phyloP scores from a whole-genome alignment of 768 basidiomycete genomes.

The Fibroporia radiculosa region DNA sequence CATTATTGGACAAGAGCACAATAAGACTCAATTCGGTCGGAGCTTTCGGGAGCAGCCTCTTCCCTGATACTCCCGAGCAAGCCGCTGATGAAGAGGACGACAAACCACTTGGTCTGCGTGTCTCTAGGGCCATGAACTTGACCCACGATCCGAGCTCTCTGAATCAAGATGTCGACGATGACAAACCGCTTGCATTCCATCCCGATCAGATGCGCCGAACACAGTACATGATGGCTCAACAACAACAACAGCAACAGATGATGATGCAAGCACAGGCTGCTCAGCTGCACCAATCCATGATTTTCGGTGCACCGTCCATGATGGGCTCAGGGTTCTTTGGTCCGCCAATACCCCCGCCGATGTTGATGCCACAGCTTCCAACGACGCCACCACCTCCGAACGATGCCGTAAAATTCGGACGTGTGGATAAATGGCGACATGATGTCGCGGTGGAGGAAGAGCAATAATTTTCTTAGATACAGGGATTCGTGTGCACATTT shows the following conservation, averaged over 20 bases:
- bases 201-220: slow-evolving; percentile 76
- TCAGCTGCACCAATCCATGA: slow-evolving; percentile 59
- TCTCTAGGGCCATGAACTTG: slow-evolving; percentile 50
- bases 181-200: slow-evolving; percentile 63
- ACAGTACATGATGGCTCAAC: slow-evolving; percentile 43
- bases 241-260: slow-evolving; percentile 51
- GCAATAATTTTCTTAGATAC: slow-evolving; percentile 14
- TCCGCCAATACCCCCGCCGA: slow-evolving; percentile 38
- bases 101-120: slow-evolving; percentile 61
- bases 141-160: slow-evolving; percentile 37
- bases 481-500: too few relatives aligned
- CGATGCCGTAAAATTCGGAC: slow-evolving; percentile 59
- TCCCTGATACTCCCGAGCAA: slow-evolving; percentile 21
- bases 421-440: slow-evolving; percentile 76
- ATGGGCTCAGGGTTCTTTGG: slow-evolving; percentile 64
- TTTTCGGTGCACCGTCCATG: slow-evolving; percentile 60
- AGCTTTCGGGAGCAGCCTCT: slow-evolving; percentile 26
- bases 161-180: slow-evolving; percentile 46
- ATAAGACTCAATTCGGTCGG: slow-evolving; percentile 36
- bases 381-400: slow-evolving; percentile 53
- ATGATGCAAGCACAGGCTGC: slow-evolving; percentile 69
- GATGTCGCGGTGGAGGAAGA: slow-evolving; percentile 72
- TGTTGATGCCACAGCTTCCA: slow-evolving; percentile 37
- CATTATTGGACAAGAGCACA: slow-evolving; percentile 42
- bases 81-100: slow-evolving; percentile 57